Percentiles rank a stretch among this genome's conserved stretches.
These are phyloP conservation scores for Toxicodendron radicans DNA, from an alignment of 345 rosid species.

Conservation along the genomic window DNA sequence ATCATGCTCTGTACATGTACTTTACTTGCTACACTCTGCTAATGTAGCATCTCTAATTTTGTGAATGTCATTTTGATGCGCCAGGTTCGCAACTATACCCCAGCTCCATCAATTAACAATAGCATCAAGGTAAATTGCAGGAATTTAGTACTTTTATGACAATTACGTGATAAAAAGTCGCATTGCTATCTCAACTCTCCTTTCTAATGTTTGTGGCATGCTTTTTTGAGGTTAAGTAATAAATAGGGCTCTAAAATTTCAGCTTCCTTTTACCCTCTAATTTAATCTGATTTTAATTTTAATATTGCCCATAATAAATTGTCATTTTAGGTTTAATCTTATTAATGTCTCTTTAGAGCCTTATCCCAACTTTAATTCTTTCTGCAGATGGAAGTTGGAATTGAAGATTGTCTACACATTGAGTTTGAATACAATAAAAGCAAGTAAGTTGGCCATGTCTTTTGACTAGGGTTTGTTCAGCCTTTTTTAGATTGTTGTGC, in stretches of 20 bases:
- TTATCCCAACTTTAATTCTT: slow-evolving; percentile 15
- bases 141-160: not conserved
- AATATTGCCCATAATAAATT: not conserved
- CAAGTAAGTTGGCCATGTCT: slow-evolving; percentile 61
- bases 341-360: slow-evolving; percentile 8
- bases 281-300: not conserved
- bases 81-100: slow-evolving; percentile 85
- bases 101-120: slow-evolving; percentile 78
- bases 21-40: not conserved
- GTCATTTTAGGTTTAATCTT: slow-evolving; percentile 4
- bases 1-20: not conserved
- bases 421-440: slow-evolving; percentile 99
- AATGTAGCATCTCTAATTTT: slow-evolving; percentile 9
- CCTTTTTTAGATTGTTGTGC: not conserved
- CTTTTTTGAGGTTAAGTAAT: not conserved
- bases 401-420: slow-evolving; percentile 95
- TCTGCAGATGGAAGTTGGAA: slow-evolving; percentile 97
- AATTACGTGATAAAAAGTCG: slow-evolving; percentile 1
- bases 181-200: not conserved
- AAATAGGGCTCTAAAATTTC: not conserved
- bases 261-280: not conserved
- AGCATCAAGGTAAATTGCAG: slow-evolving; percentile 82
- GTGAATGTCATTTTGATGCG: slow-evolving; percentile 20
- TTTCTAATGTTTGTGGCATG: not conserved
- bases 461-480: not conserved